Evolutionary conservation across 805 yeast species (phyloP), one percentile per base, ranked within the genome.

Genomic region (Kodamaea sagamina): DNA sequence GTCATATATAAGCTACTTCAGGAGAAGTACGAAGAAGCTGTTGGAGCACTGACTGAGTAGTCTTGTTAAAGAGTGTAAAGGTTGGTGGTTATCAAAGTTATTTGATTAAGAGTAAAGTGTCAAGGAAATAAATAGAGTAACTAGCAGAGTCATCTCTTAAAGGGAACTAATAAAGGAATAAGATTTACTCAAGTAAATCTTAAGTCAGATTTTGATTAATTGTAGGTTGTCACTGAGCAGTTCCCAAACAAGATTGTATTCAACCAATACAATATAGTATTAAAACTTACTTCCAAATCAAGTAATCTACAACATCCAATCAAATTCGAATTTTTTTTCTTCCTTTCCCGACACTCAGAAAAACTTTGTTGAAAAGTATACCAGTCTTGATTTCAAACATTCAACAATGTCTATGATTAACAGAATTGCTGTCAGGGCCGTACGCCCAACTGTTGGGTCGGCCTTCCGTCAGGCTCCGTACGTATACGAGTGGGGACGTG

Each of bases 391-490:
- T 39, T 42, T 47, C 43, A 42, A 50, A 36, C 44, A 47, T 36
- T 32, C 44, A 38, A 58, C 46, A 39, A 67, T 68, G 72, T 68
- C 73, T 55, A 61, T 67, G 62, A 62, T 71, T 51, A 63, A 64
- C 61, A 70, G 70, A 67, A 60, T 68, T 59, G 72, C 72, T 52
- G 58, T 68, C 52, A 70, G 67, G 63, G 68, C 71, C 49, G 56
- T 55, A 42, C 72, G 74, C 53, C 74, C 74, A 55, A 64, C 68
- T 44, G 51, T 56, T 27, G 59, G 62, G 44, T 52, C 67, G 62
- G 72, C 72, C 49, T 53, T 63, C 42, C 72, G 74, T 58, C 68
- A 69, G 51, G 62, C 68, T 53, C 67, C 74, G 74, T 69, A 69
- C 59, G 74, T 69, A 37, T 22, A 11, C 5, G 16, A 8, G 32